Evolutionary conservation across 805 yeast species (phyloP).

Genomic region (Jamesozyma gamospora): DNA sequence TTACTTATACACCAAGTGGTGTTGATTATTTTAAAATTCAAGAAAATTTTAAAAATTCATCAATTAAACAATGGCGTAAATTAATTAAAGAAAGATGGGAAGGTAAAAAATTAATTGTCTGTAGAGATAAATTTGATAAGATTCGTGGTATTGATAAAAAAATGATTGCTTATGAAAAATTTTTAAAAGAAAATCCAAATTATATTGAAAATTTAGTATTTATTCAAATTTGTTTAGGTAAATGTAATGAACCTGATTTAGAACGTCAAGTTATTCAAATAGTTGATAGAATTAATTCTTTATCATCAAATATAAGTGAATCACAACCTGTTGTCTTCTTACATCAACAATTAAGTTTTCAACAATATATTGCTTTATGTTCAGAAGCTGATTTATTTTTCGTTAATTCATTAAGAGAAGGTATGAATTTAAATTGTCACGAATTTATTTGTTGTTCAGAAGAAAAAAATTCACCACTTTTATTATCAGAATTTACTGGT

Average conservation of each 20-base stretch:
- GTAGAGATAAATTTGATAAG: conserved; percentile 80
- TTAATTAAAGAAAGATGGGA: conserved; percentile 74
- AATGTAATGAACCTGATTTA: conserved; percentile 46
- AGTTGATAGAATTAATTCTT: conserved; percentile 76
- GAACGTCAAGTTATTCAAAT: conserved; percentile 67
- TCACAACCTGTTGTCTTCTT: conserved; percentile 79
- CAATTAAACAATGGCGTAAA: conserved; percentile 54
- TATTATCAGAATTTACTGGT: conserved; percentile 90
- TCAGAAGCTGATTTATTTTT: conserved; percentile 81
- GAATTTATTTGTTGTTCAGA: conserved; percentile 75
- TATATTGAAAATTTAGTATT: conserved; percentile 60
- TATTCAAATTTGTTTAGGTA: conserved; percentile 71
- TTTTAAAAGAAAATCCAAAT: conserved; percentile 62
- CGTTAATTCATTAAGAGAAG: conserved; percentile 89
- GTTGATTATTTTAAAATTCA: conserved; percentile 57
- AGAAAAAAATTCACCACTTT: conserved; percentile 66
- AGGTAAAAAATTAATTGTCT: conserved; percentile 58
- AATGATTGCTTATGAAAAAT: conserved; percentile 73
- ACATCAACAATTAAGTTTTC: conserved; percentile 81
- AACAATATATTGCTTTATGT: conserved; percentile 78
- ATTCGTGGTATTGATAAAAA: conserved; percentile 86
- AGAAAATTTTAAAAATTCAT: conserved; percentile 36
- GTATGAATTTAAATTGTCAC: conserved; percentile 93
- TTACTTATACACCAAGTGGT: conserved; percentile 64
- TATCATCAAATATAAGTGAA: conserved; percentile 59